Evolutionary conservation across 768 basidiomycete genomes (phyloP).

Genomic region (Suillus paluster): DNA sequence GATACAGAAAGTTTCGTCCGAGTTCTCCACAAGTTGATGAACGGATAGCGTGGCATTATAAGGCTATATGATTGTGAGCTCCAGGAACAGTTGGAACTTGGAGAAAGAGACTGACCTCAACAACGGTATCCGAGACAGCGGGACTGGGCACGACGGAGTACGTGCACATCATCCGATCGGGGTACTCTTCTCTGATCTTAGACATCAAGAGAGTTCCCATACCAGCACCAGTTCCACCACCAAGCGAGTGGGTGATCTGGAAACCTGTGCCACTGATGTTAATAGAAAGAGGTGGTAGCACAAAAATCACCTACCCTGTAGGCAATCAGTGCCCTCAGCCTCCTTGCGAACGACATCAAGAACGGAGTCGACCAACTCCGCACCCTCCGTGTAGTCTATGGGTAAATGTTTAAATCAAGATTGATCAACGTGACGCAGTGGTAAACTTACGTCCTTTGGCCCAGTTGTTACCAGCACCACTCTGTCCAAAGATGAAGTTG

Average conservation of each 20-base stretch:
- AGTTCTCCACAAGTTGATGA: constrained; percentile 99
- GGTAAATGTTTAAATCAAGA: not conserved
- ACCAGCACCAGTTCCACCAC: constrained; percentile 99
- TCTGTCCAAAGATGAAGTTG: constrained; percentile 98
- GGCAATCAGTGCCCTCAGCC: constrained; percentile 95
- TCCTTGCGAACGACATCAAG: constrained; percentile 99
- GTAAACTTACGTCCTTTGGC: constrained; percentile 93
- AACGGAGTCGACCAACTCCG: constrained; percentile 97
- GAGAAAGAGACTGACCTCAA: constrained; percentile 62
- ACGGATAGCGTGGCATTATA: constrained; percentile 99
- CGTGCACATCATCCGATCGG: constrained; percentile 99
- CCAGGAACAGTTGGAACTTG: not conserved
- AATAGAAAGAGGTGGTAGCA: constrained; percentile 5
- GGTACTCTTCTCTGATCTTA: constrained; percentile 99
- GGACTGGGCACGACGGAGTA: constrained; percentile 98
- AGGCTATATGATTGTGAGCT: constrained; percentile 54
- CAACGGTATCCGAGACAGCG: constrained; percentile 98
- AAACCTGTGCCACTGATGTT: constrained; percentile 61
- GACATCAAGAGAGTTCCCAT: constrained; percentile 99
- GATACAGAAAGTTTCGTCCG: constrained; percentile 99
- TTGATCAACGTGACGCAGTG: not conserved
- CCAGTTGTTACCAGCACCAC: constrained; percentile 99
- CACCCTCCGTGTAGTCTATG: constrained; percentile 88
- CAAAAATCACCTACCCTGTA: constrained; percentile 75
- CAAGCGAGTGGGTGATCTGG: constrained; percentile 98